phyloP scores from a whole-genome alignment of 2,329 filamentous ascomycete species.

The Pochonia chlamydosporia region DNA sequence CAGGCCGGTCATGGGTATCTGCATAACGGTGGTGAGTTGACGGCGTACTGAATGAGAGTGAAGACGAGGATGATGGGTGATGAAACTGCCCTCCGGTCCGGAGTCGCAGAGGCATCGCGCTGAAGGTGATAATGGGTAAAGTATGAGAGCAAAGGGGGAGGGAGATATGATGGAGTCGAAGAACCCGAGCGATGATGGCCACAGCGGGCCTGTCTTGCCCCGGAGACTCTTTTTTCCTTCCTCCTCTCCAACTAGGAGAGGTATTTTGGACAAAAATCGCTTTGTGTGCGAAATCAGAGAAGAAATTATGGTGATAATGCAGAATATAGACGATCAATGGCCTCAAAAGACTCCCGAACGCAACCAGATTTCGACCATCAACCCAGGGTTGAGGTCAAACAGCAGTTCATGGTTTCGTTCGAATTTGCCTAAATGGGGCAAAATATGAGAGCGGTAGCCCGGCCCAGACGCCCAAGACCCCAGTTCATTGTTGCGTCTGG shows the following conservation, averaged over 20 bases:
- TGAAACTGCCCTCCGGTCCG: conserved; percentile 21
- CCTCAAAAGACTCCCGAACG: too few species aligned
- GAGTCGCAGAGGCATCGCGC: conserved; percentile 28
- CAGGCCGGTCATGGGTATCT: conserved; percentile 50
- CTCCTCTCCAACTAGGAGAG: neutral
- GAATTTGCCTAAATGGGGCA: neutral
- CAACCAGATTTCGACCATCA: too few species aligned
- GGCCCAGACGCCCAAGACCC: too few species aligned
- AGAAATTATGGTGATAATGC: too few species aligned
- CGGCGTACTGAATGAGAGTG: conserved; percentile 10
- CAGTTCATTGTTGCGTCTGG: too few species aligned
- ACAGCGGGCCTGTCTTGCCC: neutral
- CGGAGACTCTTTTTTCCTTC: neutral
- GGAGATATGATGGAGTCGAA: neutral
- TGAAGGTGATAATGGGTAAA: neutral
- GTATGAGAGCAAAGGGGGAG: conserved; percentile 3
- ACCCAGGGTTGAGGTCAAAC: too few species aligned
- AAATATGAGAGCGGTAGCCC: neutral
- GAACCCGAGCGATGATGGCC: neutral
- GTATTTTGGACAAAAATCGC: too few species aligned
- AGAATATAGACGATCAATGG: too few species aligned
- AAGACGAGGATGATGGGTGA: conserved; percentile 15
- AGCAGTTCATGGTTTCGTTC: neutral
- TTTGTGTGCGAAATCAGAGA: too few species aligned
- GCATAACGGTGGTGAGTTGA: conserved; percentile 29